A percentile compares a stretch with the other conserved stretches of the same genome.
phyloP scores from a whole-genome alignment of 108 stramenopile genomes.

The Hondaea fermentalgiana region DNA sequence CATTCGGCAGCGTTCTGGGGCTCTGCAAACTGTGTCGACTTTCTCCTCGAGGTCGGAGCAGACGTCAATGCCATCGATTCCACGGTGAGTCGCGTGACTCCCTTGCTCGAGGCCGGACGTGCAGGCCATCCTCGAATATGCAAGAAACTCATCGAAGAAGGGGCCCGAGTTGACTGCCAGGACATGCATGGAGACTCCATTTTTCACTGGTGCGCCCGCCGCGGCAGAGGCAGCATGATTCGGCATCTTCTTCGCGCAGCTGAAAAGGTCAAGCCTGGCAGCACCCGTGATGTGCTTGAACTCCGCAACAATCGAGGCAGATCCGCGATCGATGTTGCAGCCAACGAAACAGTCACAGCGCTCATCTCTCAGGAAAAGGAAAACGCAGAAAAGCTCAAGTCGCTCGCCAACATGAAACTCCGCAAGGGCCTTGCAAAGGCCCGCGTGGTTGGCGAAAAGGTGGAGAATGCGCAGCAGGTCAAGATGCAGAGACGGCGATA shows the following conservation, averaged over 20 bases:
- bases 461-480: not conserved
- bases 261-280: not conserved
- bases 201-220: conserved; percentile 13
- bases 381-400: not conserved
- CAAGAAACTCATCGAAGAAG: not conserved
- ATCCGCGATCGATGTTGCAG: not conserved
- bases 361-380: not conserved
- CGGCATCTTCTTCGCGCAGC: not conserved
- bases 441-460: not conserved
- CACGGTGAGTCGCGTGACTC: not conserved
- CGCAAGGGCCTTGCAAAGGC: not conserved
- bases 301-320: not conserved
- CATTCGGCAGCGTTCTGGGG: conserved; percentile 5
- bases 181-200: not conserved
- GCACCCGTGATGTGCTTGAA: not conserved
- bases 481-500: not conserved
- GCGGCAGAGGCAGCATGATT: not conserved
- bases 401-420: not conserved
- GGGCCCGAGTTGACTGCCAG: not conserved
- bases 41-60: not conserved
- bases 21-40: not conserved
- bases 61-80: not conserved
- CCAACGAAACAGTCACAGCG: not conserved
- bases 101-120: not conserved
- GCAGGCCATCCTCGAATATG: not conserved